These are phyloP conservation scores for Starmerella asiatica DNA, from an alignment of 805 yeast genomes.

Conservation along the genomic window DNA sequence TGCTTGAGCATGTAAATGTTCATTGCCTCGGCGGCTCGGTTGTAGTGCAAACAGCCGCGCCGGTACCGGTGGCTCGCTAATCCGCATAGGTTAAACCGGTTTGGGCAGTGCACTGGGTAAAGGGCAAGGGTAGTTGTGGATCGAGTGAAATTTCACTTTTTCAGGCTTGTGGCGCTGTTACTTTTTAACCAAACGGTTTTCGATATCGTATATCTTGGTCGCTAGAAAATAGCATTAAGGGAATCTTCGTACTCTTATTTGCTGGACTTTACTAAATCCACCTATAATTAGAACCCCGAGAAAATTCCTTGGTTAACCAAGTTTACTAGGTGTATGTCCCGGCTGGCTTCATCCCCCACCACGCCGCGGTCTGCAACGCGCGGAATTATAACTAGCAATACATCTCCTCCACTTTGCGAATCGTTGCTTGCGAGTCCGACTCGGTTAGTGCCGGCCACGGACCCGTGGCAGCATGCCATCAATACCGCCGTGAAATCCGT, in stretches of 20 bases:
- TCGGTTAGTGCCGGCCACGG: neutral
- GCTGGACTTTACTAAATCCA: too few species aligned
- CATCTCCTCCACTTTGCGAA: neutral
- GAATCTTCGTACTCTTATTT: too few species aligned
- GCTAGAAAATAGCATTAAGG: too few species aligned
- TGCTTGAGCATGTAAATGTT: slow-evolving; percentile 10
- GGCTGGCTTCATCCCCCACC: too few species aligned
- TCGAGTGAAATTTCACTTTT: neutral
- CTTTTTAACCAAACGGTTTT: too few species aligned
- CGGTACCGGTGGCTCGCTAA: neutral
- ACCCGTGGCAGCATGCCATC: slow-evolving; percentile 67
- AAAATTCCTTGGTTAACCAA: neutral
- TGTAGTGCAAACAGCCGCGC: neutral
- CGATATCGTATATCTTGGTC: too few species aligned
- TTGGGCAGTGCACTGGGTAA: too few species aligned
- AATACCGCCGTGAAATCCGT: slow-evolving; percentile 71
- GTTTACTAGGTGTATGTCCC: neutral
- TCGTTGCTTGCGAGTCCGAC: neutral
- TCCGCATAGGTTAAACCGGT: slow-evolving; percentile 1
- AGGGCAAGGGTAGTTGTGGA: neutral
- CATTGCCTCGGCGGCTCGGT: slow-evolving; percentile 8
- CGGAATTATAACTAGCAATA: too few species aligned
- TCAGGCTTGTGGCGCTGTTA: too few species aligned
- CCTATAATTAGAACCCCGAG: neutral
- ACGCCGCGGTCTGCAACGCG: too few species aligned